Evolutionary conservation across 2,329 filamentous ascomycete genomes (phyloP).

Genomic region (Erysiphe pisi): DNA sequence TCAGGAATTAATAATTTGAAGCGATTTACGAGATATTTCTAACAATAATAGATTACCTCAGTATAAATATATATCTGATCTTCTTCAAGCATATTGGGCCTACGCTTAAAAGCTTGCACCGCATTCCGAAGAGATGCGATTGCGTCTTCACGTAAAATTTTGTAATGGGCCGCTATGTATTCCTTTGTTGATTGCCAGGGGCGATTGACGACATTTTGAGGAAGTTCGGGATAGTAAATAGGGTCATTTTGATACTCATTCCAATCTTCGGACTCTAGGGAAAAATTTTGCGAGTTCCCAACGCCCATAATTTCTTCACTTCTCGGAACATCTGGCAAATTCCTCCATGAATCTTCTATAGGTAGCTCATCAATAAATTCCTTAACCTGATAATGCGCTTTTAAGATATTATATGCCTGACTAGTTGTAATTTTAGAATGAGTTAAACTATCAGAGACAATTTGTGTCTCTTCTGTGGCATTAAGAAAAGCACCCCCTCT

Average conservation of each 20-base stretch:
- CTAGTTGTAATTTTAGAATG: neutral
- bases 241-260: conserved; percentile 33
- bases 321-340: conserved; percentile 47
- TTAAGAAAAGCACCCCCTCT: conserved; percentile 10
- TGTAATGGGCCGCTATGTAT: conserved; percentile 65
- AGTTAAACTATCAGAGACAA: neutral
- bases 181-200: conserved; percentile 50
- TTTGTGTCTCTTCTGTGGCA: neutral
- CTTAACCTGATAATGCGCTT: conserved; percentile 29
- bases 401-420: conserved; percentile 27
- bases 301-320: conserved; percentile 43
- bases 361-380: conserved; percentile 28
- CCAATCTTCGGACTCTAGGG: conserved; percentile 30
- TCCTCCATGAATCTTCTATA: conserved; percentile 35
- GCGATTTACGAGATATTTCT: conserved; percentile 2
- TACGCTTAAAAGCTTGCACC: conserved; percentile 45
- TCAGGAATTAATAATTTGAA: neutral
- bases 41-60: conserved; percentile 43
- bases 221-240: conserved; percentile 36
- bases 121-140: conserved; percentile 58
- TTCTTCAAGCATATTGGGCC: conserved; percentile 49
- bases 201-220: conserved; percentile 45
- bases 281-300: neutral
- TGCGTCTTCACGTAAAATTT: conserved; percentile 63
- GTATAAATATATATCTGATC: conserved; percentile 56